A percentile compares a stretch with the other conserved stretches of the same genome.
These are phyloP conservation scores for Fusarium phyllophilum DNA, from an alignment of 2,329 filamentous ascomycete species.

Conservation along the genomic window DNA sequence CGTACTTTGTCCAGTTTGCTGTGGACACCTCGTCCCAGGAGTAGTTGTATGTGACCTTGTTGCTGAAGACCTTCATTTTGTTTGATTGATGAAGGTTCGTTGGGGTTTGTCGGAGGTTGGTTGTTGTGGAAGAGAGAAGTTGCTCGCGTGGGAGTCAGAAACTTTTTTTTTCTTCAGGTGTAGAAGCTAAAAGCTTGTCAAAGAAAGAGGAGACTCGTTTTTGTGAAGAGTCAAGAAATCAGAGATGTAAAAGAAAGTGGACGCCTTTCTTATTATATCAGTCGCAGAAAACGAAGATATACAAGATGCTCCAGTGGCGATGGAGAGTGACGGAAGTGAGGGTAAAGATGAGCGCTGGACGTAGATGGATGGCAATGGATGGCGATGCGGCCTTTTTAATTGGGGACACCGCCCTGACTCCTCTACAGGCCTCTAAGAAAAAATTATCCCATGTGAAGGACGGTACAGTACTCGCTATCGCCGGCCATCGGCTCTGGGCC, in stretches of 20 bases:
- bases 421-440: constrained; percentile 20
- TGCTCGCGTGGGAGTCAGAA: constrained; percentile 32
- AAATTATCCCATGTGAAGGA: constrained; percentile 46
- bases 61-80: constrained; percentile 95
- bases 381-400: constrained; percentile 42
- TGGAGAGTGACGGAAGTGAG: constrained; percentile 23
- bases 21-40: constrained; percentile 98
- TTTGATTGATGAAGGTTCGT: constrained; percentile 38
- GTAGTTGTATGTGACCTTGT: constrained; percentile 91
- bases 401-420: constrained; percentile 19
- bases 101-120: neutral
- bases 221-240: constrained; percentile 6
- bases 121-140: constrained; percentile 6
- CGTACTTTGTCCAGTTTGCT: constrained; percentile 99
- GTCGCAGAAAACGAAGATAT: constrained; percentile 23
- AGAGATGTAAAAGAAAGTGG: constrained; percentile 2
- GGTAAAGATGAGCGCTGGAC: constrained; percentile 28
- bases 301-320: constrained; percentile 34
- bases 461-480: constrained; percentile 38
- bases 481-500: constrained; percentile 41
- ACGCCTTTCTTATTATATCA: constrained; percentile 28
- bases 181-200: neutral
- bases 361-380: constrained; percentile 6
- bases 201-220: constrained; percentile 5
- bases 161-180: constrained; percentile 31